phyloP scores from a whole-genome alignment of 148 eudicot species.

The Rhododendron molle region DNA sequence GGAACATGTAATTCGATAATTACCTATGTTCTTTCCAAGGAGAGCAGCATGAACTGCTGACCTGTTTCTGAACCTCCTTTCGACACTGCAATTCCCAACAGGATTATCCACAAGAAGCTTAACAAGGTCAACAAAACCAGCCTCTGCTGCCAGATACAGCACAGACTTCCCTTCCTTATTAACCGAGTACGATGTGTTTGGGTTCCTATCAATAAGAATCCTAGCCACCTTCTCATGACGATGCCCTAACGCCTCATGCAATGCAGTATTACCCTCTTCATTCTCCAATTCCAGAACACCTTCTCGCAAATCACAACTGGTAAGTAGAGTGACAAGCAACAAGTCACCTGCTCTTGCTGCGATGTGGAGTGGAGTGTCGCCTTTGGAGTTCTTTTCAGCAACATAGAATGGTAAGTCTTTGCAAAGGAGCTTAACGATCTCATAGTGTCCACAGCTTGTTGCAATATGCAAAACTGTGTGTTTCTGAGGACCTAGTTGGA shows the following conservation, averaged over 20 bases:
- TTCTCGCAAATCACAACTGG: constrained; percentile 8
- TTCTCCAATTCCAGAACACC: constrained; percentile 12
- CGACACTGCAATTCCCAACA: neutral
- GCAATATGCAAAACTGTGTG: constrained; percentile 29
- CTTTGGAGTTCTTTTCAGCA: constrained; percentile 20
- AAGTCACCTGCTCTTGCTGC: constrained; percentile 24
- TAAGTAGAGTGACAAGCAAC: neutral
- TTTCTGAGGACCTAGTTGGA: constrained; percentile 23
- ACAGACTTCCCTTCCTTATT: constrained; percentile 27
- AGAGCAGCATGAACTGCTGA: constrained; percentile 31
- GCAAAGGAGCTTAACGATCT: constrained; percentile 19
- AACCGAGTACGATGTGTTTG: constrained; percentile 1
- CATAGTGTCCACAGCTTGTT: constrained; percentile 11
- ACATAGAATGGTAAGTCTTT: constrained; percentile 18
- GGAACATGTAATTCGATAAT: neutral
- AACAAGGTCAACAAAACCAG: constrained; percentile 20
- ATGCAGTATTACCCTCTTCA: constrained; percentile 20
- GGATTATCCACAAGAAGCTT: constrained; percentile 22
- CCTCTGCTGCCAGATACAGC: constrained; percentile 31
- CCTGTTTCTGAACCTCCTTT: constrained; percentile 8
- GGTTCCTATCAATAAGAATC: constrained; percentile 14
- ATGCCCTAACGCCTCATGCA: constrained; percentile 26
- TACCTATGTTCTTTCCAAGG: constrained; percentile 16
- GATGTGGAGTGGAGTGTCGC: constrained; percentile 25
- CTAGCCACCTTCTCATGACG: constrained; percentile 23